Conservation (phyloP, 2,329 filamentous ascomycete genomes). For the Talaromyces amestolkiae region DNA sequence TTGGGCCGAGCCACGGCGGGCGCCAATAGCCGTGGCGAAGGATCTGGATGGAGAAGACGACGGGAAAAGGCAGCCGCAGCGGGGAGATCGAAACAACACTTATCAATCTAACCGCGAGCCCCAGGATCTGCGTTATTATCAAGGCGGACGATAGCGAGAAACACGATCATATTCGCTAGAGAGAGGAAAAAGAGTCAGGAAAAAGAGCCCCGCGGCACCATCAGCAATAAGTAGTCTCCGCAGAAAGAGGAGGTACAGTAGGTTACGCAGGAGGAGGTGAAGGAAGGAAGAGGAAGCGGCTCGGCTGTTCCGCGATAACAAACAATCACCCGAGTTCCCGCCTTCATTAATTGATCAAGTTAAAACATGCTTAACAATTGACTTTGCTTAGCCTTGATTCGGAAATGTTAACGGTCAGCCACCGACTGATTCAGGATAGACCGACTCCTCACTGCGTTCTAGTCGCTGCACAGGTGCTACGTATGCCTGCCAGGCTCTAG, state of each 20-base stretch:
- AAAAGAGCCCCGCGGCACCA: background rate
- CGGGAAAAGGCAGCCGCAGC: conserved; percentile 1
- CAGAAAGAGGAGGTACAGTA: background rate
- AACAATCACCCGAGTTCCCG: background rate
- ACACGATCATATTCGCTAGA: background rate
- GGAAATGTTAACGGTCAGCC: background rate
- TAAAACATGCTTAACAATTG: background rate
- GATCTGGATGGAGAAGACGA: background rate
- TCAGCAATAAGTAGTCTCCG: background rate
- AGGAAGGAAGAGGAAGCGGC: background rate
- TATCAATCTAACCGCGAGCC: background rate
- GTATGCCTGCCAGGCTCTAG: background rate
- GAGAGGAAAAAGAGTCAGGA: background rate
- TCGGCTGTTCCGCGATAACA: background rate
- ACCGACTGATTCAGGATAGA: background rate
- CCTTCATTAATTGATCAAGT: background rate
- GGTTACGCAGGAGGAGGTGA: background rate
- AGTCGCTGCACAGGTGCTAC: background rate
- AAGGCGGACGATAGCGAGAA: background rate
- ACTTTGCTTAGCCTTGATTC: background rate
- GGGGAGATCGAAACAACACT: background rate
- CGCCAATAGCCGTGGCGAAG: conserved; percentile 1
- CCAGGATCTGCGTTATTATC: background rate
- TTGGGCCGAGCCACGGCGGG: background rate
- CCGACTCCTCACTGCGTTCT: background rate